Base-by-base conservation (phyloP, 164 flowering plant species). In the Chimonanthus praecox region DNA sequence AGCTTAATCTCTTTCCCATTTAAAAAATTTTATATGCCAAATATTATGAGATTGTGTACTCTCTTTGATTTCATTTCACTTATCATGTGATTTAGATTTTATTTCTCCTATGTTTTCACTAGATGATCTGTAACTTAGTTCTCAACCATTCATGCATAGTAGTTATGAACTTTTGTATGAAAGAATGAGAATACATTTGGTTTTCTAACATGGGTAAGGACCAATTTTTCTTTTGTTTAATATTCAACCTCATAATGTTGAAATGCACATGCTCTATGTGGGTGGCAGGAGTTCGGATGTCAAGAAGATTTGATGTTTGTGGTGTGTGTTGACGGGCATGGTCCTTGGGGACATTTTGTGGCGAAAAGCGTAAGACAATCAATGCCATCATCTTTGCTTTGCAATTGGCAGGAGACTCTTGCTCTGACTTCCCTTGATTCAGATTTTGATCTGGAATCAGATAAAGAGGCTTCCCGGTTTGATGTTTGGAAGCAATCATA, bases 271-370 rank as follows among this genome's bases (percentile, higher is more conserved):
- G 68, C 45, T 66, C 20, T 45, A 13, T 66, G 45, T 48, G 66
- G 58, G 18, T 78, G 73, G 47, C 69, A 93, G 98, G 96, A 82
- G 81, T 93, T 91, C 74, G 98, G 98, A 54, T 87, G 88, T 75
- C 92, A 94, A 82, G 85, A 83, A 75, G 97, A 94, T 77, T 86
- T 89, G 90, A 80, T 83, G 13, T 92, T 70, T 92, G 97, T 74
- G 98, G 98, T 51, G 83, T 94, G 50, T 94, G n/a, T 94, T 70
- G 98, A 94, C 70, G 98, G 98, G 72, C 98, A 94, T 71, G 97
- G 98, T 33, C 85, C 89, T 21, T 94, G 98, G 98, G 98, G 98
- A 0, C 97, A 94, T 74, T 85, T 73, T 77, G 93, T 94, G 20
- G 80, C 97, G 0, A 92, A 90, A 79, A 85, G 67, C 33, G 92